A percentile compares a stretch with the other conserved stretches of the same genome.
These are phyloP conservation scores for Aspergillus jensenii DNA, from an alignment of 2,329 filamentous ascomycete genomes.

Conservation along the genomic window DNA sequence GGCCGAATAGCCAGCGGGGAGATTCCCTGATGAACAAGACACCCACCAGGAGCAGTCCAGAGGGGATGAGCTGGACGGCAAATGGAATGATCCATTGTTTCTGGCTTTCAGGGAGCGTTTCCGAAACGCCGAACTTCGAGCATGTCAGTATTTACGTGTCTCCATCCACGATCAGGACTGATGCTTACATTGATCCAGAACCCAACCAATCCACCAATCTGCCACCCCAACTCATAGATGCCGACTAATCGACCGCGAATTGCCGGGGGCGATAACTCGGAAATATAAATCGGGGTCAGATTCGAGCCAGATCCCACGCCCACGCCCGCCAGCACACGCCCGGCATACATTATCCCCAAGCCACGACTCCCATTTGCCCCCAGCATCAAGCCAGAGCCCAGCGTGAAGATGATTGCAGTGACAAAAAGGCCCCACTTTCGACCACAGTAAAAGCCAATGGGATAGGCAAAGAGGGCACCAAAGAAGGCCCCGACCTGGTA, in stretches of 20 bases:
- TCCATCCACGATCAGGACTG: not conserved
- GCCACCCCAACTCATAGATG: conserved; percentile 59
- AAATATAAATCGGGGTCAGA: conserved; percentile 61
- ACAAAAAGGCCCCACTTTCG: conserved; percentile 64
- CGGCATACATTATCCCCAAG: conserved; percentile 60
- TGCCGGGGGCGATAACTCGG: conserved; percentile 57
- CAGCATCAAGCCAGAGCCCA: conserved; percentile 73
- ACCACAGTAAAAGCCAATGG: conserved; percentile 65
- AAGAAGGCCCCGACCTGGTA: conserved; percentile 86
- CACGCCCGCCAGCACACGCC: conserved; percentile 59
- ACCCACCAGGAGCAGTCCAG: conserved; percentile 50
- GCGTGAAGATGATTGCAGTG: conserved; percentile 63
- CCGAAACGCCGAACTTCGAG: conserved; percentile 53
- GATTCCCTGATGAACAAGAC: conserved; percentile 63
- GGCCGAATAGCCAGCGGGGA: conserved; percentile 69
- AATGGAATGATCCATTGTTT: conserved; percentile 46
- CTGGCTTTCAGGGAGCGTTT: conserved; percentile 32
- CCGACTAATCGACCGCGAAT: conserved; percentile 60
- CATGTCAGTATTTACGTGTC: too few species aligned
- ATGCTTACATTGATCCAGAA: conserved; percentile 50
- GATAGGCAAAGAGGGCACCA: conserved; percentile 68
- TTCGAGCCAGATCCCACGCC: conserved; percentile 58
- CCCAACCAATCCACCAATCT: conserved; percentile 51
- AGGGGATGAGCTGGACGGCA: conserved; percentile 42
- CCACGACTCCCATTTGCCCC: conserved; percentile 62